Base-by-base conservation (phyloP, 2,329 filamentous ascomycete species). In the Fusarium tupiense region DNA sequence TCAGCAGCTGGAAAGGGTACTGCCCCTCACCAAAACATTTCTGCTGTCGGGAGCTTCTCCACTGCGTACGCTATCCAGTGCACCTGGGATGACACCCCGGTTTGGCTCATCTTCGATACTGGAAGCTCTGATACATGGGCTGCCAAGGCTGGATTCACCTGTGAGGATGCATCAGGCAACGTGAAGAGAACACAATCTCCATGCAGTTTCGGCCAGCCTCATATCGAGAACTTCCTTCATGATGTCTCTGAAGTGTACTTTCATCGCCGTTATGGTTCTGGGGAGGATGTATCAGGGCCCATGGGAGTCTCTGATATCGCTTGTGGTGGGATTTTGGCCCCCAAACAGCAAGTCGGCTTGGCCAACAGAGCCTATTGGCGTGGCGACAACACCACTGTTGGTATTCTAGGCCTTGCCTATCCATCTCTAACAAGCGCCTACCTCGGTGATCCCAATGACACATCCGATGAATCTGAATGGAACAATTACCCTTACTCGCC, bases 61-160 rank as follows among this genome's bases (percentile, higher is more conserved):
- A 85, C 84, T 6, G 83, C 85, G 59, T 86, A 86, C 59, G 83
- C 82, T 62, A 79, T 86, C 49, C 77, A 84, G 53, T 84, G 84
- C 52, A 74, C 63, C 8, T 86, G 84, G 84, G 83, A 85, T 41
- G 79, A 79, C 22, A 77, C 77, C 13, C 80, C 81, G 1, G 74
- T 84, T 37, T 84, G 82, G 80, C 76, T 89, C 35, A 75, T 87
- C 19, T 80, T 89, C 53, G 86, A 88, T 72, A 88, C 86, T 0
- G 87, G 85, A 31, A 88, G 86, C 75, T 84, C 86, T 29, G 87
- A 89, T 69, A 88, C 87, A 2, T 89, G 87, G 87, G 82, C 84
- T 5, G 82, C 83, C 40, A 80, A 80, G 17, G 76, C 75, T 3
- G 81, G 82, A 37, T 87, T 87, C 69, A 76, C 78, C 49, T 89